Conservation (phyloP, 169 alveolate genomes). For the Cryptosporidium tyzzeri region DNA sequence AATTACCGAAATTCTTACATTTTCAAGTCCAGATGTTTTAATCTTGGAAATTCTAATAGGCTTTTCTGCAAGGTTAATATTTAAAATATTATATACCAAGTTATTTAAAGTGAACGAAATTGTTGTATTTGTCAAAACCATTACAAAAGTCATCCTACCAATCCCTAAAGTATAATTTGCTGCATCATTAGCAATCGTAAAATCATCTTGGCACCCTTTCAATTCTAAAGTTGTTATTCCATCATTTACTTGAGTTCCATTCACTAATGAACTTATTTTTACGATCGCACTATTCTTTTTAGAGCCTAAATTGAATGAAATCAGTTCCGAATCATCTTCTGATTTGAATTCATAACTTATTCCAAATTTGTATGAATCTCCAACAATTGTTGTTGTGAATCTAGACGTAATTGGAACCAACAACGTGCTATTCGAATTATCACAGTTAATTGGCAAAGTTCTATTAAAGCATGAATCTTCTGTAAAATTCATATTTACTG, state of each 20-base stretch:
- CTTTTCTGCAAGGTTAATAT: constrained; percentile 41
- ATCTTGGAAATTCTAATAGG: constrained; percentile 40
- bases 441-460: constrained; percentile 41
- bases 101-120: constrained; percentile 30
- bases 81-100: constrained; percentile 40
- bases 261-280: constrained; percentile 30
- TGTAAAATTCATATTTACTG: constrained; percentile 26
- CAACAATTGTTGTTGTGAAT: constrained; percentile 56
- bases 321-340: constrained; percentile 18
- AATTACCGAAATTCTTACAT: constrained; percentile 4
- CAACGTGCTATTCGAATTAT: constrained; percentile 9
- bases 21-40: constrained; percentile 16
- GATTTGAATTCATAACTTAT: constrained; percentile 10
- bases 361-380: neutral
- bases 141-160: constrained; percentile 25
- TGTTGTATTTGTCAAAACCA: constrained; percentile 59
- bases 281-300: constrained; percentile 21
- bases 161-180: neutral
- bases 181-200: neutral
- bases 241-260: constrained; percentile 28
- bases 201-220: neutral
- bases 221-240: constrained; percentile 11
- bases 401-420: constrained; percentile 11
- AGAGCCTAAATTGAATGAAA: constrained; percentile 17
- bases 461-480: constrained; percentile 30